These are phyloP conservation scores for Geosmithia flava DNA, from an alignment of 2,329 filamentous ascomycete species.

Conservation along the genomic window DNA sequence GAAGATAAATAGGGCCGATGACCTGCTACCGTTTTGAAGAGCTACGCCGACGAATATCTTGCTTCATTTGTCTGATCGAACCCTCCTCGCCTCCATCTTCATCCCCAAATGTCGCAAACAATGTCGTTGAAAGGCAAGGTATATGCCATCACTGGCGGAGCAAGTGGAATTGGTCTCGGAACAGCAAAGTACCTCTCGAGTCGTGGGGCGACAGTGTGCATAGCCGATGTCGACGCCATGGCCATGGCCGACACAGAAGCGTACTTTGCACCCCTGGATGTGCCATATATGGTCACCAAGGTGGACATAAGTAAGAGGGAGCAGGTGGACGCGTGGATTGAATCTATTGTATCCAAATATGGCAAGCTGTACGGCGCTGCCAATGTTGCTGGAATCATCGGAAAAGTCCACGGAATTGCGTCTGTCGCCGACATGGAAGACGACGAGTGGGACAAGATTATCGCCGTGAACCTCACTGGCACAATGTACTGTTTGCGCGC, in stretches of 20 bases:
- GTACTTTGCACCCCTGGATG: conserved; percentile 13
- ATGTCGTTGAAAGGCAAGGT: conserved; percentile 10
- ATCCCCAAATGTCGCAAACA: not conserved
- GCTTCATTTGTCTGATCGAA: not conserved
- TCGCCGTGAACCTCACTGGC: conserved; percentile 33
- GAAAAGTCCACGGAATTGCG: conserved; percentile 24
- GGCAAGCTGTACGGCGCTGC: conserved; percentile 39
- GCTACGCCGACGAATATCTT: not conserved
- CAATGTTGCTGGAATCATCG: conserved; percentile 39
- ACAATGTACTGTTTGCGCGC: conserved; percentile 35
- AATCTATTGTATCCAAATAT: conserved; percentile 25
- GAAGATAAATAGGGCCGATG: not conserved
- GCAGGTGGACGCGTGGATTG: conserved; percentile 38
- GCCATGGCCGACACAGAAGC: conserved; percentile 16
- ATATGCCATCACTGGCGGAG: conserved; percentile 18
- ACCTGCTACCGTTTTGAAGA: too few species aligned
- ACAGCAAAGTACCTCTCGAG: conserved; percentile 22
- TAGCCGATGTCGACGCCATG: conserved; percentile 22
- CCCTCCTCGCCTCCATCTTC: not conserved
- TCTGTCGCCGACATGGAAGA: conserved; percentile 28
- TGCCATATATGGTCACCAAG: conserved; percentile 17
- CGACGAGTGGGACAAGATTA: conserved; percentile 30
- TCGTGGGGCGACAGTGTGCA: conserved; percentile 21
- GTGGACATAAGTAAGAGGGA: conserved; percentile 32
- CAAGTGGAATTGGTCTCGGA: conserved; percentile 26